These are phyloP conservation scores for Fusarium sp. DNA, from an alignment of 2,329 filamentous ascomycete genomes.

Conservation along the genomic window DNA sequence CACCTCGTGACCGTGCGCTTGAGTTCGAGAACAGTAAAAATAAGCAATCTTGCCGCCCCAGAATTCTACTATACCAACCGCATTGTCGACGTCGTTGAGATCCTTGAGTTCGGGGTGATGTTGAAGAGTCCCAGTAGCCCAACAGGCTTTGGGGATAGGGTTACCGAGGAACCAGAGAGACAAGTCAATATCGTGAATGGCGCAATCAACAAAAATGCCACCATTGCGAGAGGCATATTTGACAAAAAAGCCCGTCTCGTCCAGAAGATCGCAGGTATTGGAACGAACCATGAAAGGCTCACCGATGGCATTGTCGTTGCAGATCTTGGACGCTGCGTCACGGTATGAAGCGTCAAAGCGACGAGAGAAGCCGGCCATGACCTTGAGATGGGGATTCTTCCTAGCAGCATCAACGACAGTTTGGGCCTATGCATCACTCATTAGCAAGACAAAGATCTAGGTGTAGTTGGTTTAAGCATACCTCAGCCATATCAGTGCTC, in stretches of 20 bases:
- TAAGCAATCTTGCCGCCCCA: conserved; percentile 72
- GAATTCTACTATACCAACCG: conserved; percentile 71
- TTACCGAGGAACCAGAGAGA: conserved; percentile 46
- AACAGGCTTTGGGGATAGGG: conserved; percentile 21
- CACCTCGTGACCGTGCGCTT: conserved; percentile 73
- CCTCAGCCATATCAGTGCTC: conserved; percentile 58
- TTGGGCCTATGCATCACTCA: conserved; percentile 58
- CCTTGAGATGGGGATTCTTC: conserved; percentile 68
- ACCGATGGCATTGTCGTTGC: conserved; percentile 64
- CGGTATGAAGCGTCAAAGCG: conserved; percentile 73
- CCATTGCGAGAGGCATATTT: conserved; percentile 71
- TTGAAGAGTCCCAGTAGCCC: conserved; percentile 22
- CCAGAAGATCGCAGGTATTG: conserved; percentile 75
- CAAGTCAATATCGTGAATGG: conserved; percentile 71
- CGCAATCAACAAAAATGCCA: conserved; percentile 77
- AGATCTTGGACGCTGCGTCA: conserved; percentile 64
- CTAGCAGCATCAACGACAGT: conserved; percentile 67
- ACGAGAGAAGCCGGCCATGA: conserved; percentile 59
- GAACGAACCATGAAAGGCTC: conserved; percentile 69
- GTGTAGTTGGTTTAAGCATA: conserved; percentile 46
- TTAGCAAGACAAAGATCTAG: rapidly evolving
- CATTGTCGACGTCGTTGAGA: conserved; percentile 46
- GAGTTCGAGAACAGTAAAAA: conserved; percentile 72
- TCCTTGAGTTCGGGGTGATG: conserved; percentile 43
- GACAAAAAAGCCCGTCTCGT: conserved; percentile 74